phyloP scores from a whole-genome alignment of 768 basidiomycete species.

The Russula sp. region DNA sequence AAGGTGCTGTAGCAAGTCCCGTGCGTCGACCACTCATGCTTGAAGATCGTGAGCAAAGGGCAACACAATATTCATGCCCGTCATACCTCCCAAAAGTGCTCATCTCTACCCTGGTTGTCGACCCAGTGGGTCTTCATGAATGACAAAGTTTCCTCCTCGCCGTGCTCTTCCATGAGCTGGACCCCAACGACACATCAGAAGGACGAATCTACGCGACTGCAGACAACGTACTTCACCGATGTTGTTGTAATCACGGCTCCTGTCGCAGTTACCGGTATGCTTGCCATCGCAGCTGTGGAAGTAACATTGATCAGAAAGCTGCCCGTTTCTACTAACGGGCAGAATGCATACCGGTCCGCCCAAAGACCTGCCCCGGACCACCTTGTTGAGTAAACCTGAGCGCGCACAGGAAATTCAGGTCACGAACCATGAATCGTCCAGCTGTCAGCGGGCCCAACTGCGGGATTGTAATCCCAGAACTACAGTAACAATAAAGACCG shows the following conservation, averaged over 20 bases:
- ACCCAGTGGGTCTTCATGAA: constrained; percentile 69
- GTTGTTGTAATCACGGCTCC: constrained; percentile 46
- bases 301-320: constrained; percentile 10
- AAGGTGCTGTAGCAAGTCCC: constrained; percentile 65
- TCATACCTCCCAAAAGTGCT: constrained; percentile 67
- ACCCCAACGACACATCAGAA: constrained; percentile 1
- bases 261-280: constrained; percentile 39
- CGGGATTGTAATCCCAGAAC: constrained; percentile 71
- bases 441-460: constrained; percentile 59
- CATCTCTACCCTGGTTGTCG: constrained; percentile 54
- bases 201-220: neutral
- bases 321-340: neutral
- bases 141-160: constrained; percentile 53
- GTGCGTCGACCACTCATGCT: constrained; percentile 70
- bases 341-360: constrained; percentile 54
- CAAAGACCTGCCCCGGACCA: constrained; percentile 49
- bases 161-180: constrained; percentile 57
- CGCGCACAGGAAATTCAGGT: neutral
- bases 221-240: constrained; percentile 40
- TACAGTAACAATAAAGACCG: constrained; percentile 34
- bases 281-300: constrained; percentile 52
- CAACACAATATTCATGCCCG: neutral
- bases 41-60: neutral
- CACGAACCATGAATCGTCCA: constrained; percentile 75
- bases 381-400: constrained; percentile 14